phyloP scores from a whole-genome alignment of 768 basidiomycete genomes.

The Melanogaster broomeanus region DNA sequence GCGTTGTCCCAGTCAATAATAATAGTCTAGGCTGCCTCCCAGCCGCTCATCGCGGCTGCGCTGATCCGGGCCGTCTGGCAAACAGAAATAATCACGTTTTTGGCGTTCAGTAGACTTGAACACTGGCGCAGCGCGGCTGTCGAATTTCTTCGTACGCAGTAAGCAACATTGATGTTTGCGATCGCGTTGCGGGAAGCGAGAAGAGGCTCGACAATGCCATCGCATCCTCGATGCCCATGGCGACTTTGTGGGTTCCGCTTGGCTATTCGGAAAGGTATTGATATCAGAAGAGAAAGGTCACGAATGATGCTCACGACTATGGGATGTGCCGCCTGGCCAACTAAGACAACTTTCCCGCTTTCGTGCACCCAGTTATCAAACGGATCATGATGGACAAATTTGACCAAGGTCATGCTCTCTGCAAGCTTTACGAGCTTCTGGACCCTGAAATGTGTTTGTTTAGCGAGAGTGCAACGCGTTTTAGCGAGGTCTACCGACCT shows the following conservation, averaged over 20 bases:
- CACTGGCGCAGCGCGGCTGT: conserved; percentile 44
- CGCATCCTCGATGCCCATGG: conserved; percentile 59
- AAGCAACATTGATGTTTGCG: conserved; percentile 51
- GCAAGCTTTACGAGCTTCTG: conserved; percentile 22
- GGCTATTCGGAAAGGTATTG: conserved; percentile 38
- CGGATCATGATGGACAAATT: conserved; percentile 34
- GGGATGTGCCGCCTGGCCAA: conserved; percentile 64
- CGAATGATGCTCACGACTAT: conserved; percentile 37
- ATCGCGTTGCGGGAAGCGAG: conserved; percentile 43
- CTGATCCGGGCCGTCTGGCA: conserved; percentile 45
- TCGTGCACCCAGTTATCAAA: conserved; percentile 55
- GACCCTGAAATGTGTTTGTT: conserved; percentile 2
- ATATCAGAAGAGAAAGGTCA: not conserved
- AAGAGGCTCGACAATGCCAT: conserved; percentile 60
- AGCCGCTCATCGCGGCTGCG: conserved; percentile 44
- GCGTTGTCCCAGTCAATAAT: conserved; percentile 39
- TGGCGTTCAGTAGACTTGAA: conserved; percentile 43
- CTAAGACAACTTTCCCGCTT: conserved; percentile 47
- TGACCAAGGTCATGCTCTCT: conserved; percentile 23
- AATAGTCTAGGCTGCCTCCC: conserved; percentile 25
- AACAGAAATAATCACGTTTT: conserved; percentile 43
- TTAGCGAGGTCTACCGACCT: conserved; percentile 7
- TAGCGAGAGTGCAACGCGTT: not conserved
- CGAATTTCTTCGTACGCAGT: conserved; percentile 60
- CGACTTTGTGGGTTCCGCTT: conserved; percentile 46